Evolutionary conservation across 225 moss, liverwort and hornwort species (phyloP), one percentile per base, ranked within the genome.

Genomic region (Polytrichum formosum): DNA sequence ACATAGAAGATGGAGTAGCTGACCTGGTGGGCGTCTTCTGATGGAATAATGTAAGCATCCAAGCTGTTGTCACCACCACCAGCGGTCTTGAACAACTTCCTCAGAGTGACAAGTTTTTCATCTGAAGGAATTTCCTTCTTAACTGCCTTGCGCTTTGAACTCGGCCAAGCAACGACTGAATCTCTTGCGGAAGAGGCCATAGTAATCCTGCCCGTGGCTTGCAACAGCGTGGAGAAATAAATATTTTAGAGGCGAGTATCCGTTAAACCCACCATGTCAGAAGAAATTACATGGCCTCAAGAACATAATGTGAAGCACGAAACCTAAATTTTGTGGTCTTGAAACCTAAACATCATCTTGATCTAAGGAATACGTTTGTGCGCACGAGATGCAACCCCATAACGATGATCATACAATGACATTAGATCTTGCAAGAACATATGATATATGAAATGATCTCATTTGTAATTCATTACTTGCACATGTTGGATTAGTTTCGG

Each of bases 1-100:
- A 13, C 13, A 13, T 58, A 23, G 58, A 23, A 55, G 55, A n/a
- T 5, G 20, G 29, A 19, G 25, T 54, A 21, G 56, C 18, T 68
- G 65, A 97, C 96, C 96, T 98, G 98, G 75, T 98, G 94, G 8
- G 98, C 90, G 77, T 98, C 98, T 87, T 94, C 98, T 31, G 98
- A 94, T 9, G 98, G 98, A 67, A 98, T 77, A 64, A 98, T 90
- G 70, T 94, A 98, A 4, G 91, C 94, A 80, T 98, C 92, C 33
- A 98, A 68, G 72, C 83, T 88, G 55, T 84, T 78, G 16, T 80
- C 53, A 25, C 58, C 74, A 8, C 70, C 79, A 66, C 76, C 74
- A 55, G 60, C 21, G 46, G 74, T 85, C 60, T 90, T 85, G 69
- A 98, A 82, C 20, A 80, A 61, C 70, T 83, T 77, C 33, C 94